These are phyloP conservation scores for Coniochaeta sp. DNA, from an alignment of 2,329 filamentous ascomycete genomes.

Conservation along the genomic window DNA sequence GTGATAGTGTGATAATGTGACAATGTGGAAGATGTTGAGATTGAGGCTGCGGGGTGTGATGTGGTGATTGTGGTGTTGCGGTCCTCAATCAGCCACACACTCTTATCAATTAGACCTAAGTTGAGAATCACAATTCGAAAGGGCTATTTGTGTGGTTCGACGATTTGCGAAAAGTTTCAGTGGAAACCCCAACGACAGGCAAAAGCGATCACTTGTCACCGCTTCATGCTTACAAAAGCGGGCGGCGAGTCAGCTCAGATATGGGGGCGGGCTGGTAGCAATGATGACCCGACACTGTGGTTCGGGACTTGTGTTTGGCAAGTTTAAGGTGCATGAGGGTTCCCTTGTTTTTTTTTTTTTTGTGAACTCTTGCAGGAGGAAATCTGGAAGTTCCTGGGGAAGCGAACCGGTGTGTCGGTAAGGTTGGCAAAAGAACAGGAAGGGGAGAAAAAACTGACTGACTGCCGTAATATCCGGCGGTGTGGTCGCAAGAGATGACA, in stretches of 20 bases:
- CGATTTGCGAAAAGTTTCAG: not conserved
- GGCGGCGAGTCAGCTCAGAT: not conserved
- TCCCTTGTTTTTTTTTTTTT: not conserved
- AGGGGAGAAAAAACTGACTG: too few relatives aligned
- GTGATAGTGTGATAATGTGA: too few relatives aligned
- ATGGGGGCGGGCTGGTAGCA: not conserved
- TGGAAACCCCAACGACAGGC: not conserved
- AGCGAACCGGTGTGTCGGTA: not conserved
- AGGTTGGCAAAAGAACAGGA: not conserved
- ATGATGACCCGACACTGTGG: not conserved
- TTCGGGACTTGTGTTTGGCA: not conserved
- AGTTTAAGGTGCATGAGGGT: not conserved
- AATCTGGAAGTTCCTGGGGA: not conserved
- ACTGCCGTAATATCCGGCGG: not conserved
- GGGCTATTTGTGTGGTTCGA: not conserved
- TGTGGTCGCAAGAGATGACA: not conserved
- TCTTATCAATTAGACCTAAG: not conserved
- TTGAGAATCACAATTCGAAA: not conserved
- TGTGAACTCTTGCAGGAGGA: not conserved
- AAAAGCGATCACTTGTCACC: not conserved
- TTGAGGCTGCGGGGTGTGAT: not conserved
- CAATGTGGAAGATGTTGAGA: too few relatives aligned
- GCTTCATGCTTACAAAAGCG: not conserved
- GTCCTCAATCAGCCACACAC: not conserved
- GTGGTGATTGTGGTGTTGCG: not conserved